These are phyloP conservation scores for Halophytophthora polymorphica DNA, from an alignment of 352 stramenopile genomes.

Conservation along the genomic window DNA sequence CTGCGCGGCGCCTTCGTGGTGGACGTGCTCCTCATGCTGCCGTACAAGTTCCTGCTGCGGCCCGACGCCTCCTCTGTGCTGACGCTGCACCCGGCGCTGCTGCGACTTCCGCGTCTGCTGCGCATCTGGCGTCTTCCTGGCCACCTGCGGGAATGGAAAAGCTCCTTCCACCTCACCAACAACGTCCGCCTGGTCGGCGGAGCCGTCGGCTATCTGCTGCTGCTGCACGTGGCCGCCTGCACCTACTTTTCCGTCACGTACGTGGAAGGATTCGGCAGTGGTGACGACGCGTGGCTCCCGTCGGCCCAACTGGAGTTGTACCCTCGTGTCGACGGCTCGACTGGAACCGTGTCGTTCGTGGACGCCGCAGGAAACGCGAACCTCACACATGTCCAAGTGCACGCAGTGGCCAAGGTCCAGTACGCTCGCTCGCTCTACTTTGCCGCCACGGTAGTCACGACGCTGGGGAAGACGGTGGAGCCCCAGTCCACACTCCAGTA, in stretches of 20 bases:
- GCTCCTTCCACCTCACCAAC: constrained; percentile 14
- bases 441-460: constrained; percentile 40
- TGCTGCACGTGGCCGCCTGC: constrained; percentile 31
- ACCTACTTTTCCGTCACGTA: constrained; percentile 33
- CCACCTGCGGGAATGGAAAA: constrained; percentile 36
- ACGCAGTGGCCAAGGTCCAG: constrained; percentile 17
- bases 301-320: constrained; percentile 14
- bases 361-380: constrained; percentile 2
- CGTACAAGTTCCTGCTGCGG: constrained; percentile 32
- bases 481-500: constrained; percentile 31
- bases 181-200: constrained; percentile 7
- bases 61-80: neutral
- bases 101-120: constrained; percentile 32
- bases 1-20: constrained; percentile 16
- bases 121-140: constrained; percentile 32
- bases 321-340: neutral
- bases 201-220: constrained; percentile 13
- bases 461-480: constrained; percentile 38
- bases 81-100: constrained; percentile 13
- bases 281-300: constrained; percentile 21
- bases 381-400: constrained; percentile 5
- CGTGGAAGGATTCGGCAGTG: constrained; percentile 27
- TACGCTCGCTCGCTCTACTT: constrained; percentile 46
- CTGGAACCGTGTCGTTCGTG: constrained; percentile 3
- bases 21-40: constrained; percentile 43